A percentile compares a stretch with the other conserved stretches of the same genome.
Conservation (phyloP, 306 rosid species). For the Citrullus mucosospermus region DNA sequence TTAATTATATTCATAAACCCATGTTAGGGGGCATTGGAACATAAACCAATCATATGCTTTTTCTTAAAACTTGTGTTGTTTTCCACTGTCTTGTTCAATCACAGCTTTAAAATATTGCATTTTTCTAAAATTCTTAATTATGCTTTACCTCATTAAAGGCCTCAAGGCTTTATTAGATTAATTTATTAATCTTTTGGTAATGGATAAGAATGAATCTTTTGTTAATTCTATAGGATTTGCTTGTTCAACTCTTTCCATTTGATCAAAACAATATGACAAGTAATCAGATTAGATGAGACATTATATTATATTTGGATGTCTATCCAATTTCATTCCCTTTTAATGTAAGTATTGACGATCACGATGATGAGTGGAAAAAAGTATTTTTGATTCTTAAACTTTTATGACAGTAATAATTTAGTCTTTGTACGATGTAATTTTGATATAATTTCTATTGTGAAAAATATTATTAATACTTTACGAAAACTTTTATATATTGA, state of each 20-base stretch:
- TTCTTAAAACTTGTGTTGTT: conserved; percentile 20
- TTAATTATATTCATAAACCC: conserved; percentile 23
- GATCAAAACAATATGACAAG: background rate
- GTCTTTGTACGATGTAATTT: no score
- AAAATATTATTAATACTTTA: no score
- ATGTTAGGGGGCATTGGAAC: conserved; percentile 43
- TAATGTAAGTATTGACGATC: no score
- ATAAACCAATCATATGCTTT: conserved; percentile 29
- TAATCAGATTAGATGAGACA: no score
- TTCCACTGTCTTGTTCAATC: conserved; percentile 9
- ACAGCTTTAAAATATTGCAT: background rate
- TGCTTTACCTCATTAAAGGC: background rate
- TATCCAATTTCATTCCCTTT: no score
- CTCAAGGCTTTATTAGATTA: background rate
- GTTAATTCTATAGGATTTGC: background rate
- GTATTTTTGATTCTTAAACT: no score
- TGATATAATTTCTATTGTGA: no score
- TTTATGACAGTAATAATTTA: no score
- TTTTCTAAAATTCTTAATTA: background rate
- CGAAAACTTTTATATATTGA: no score
- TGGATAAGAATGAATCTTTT: background rate
- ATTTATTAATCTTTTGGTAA: no score
- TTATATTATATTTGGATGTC: no score
- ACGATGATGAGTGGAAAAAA: no score
- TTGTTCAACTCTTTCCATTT: background rate